Base-by-base conservation (phyloP, 139 green algal species). In the Picochlorum sp. region DNA sequence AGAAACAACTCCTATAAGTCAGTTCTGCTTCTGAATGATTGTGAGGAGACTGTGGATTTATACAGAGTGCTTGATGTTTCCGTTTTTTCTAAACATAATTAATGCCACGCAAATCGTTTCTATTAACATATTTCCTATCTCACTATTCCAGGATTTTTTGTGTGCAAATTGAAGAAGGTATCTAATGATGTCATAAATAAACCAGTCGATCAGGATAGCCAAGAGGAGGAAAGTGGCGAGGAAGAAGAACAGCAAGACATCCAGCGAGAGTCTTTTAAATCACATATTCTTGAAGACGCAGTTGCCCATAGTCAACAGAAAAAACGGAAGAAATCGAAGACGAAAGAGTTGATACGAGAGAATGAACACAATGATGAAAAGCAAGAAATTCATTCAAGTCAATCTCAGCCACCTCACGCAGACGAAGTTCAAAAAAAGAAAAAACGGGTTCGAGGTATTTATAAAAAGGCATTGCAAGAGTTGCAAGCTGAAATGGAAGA, bases 91-190 rank as follows among this genome's bases (percentile, higher is more conserved):
- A 0, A 18, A 2, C 23, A n/a, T 66, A 10, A 13, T 16, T n/a
- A n/a, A 68, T 45, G 20, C 16, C 7, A 24, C 7, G 13, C 20
- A 62, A 68, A 24, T 32, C 45, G 2, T 32, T 21, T 49, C 30
- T 16, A 41, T 69, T 37, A 56, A 21, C 38, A 49, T 68, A 14
- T 15, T 46, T 50, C 10, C 0, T 38, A 20, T 47, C 15, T 11
- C 5, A 49, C 21, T 24, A 44, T 30, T 69, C 41, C 75, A 92
- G 87, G 89, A n/a, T 99, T 99, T 82, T 98, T 98, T 62, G 94
- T 98, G 45, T 95, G 87, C 83, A 99, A 98, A 82, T 74, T 99
- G 38, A 96, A 97, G 76, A 99, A 99, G 81, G 50, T 96, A 32
- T 83, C 75, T 54, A 96, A 97, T 70, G 68, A 66, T 34, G 75